Evolutionary conservation across 768 basidiomycete genomes (phyloP).

Genomic region (Serpula lacrymans): DNA sequence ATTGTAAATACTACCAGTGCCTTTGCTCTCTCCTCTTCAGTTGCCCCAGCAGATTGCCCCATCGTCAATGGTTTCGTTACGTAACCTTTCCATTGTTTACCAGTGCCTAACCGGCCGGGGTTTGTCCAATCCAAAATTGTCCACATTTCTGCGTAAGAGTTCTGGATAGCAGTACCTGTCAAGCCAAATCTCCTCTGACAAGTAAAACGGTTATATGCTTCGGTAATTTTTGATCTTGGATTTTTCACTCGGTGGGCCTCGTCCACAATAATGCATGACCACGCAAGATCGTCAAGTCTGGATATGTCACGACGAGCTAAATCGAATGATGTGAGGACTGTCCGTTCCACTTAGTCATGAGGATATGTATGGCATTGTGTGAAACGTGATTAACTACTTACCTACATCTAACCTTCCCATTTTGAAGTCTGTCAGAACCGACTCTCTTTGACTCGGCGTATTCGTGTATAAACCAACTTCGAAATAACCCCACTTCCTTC

Average conservation of each 20-base stretch:
- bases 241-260: slow-evolving; percentile 93
- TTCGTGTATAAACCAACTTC: slow-evolving; percentile 76
- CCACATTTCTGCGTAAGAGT: slow-evolving; percentile 88
- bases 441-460: slow-evolving; percentile 44
- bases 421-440: slow-evolving; percentile 67
- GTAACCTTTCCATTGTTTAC: slow-evolving; percentile 72
- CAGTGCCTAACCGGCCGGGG: slow-evolving; percentile 71
- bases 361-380: background rate
- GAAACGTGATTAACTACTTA: too few relatives aligned
- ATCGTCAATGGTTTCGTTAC: slow-evolving; percentile 63
- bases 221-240: slow-evolving; percentile 56
- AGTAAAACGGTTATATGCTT: slow-evolving; percentile 67
- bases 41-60: slow-evolving; percentile 67
- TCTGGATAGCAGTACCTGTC: slow-evolving; percentile 85
- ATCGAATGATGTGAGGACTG: slow-evolving; percentile 84
- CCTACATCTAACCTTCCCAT: slow-evolving; percentile 83
- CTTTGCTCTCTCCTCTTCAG: slow-evolving; percentile 55
- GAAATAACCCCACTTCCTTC: slow-evolving; percentile 86
- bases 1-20: slow-evolving; percentile 39
- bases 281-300: slow-evolving; percentile 61
- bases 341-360: background rate
- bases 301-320: slow-evolving; percentile 70
- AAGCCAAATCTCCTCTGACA: slow-evolving; percentile 77
- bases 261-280: slow-evolving; percentile 77
- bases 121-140: slow-evolving; percentile 92